Conservation (phyloP, 176 grass and related monocot genomes). For the Poa annua region DNA sequence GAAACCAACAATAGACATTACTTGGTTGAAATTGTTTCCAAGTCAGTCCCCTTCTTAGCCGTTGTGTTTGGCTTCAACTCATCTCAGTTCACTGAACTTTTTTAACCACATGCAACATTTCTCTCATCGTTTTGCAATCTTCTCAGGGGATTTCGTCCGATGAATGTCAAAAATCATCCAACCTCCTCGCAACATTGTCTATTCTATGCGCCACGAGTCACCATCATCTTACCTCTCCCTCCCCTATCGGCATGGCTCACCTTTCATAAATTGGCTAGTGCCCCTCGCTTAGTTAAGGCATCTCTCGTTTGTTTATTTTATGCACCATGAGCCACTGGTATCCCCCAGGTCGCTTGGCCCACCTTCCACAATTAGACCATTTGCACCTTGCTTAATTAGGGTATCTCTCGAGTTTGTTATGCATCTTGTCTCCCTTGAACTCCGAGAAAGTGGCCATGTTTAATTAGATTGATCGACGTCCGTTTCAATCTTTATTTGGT, state of each 20-base stretch:
- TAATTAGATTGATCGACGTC: background rate
- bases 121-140: too few relatives aligned
- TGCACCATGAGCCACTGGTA: constrained; percentile 29
- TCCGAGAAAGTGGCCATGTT: background rate
- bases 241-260: too few relatives aligned
- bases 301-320: too few relatives aligned
- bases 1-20: background rate
- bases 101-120: too few relatives aligned
- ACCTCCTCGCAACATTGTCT: background rate
- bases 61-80: too few relatives aligned
- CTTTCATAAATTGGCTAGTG: too few relatives aligned
- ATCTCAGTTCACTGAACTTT: too few relatives aligned
- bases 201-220: background rate
- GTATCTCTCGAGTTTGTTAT: background rate
- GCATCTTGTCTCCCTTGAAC: background rate
- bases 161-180: too few relatives aligned
- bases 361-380: background rate
- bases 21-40: background rate
- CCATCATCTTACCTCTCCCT: too few relatives aligned
- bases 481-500: background rate
- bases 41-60: background rate
- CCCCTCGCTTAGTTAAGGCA: too few relatives aligned
- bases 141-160: too few relatives aligned
- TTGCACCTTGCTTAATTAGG: background rate
- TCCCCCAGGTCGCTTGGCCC: background rate